A percentile compares a stretch with the other conserved stretches of the same genome.
phyloP scores from a whole-genome alignment of 345 rosid genomes.

The Clarkia xantiana region DNA sequence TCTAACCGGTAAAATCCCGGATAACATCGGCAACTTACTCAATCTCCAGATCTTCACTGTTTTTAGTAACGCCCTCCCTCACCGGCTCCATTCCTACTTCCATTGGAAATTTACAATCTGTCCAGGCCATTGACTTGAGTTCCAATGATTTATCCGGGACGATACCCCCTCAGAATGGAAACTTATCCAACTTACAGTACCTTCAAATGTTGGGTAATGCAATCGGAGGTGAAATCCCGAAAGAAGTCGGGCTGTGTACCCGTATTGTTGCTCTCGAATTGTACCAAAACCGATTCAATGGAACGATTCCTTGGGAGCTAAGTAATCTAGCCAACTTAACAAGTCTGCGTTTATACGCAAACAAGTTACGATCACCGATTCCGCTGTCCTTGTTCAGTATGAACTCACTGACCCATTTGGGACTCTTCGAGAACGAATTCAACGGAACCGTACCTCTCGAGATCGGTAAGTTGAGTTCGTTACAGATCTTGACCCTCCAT shows the following conservation, averaged over 20 bases:
- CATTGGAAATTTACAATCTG: constrained; percentile 30
- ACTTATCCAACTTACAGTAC: constrained; percentile 34
- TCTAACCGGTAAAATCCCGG: constrained; percentile 46
- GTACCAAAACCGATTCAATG: constrained; percentile 35
- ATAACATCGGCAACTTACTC: constrained; percentile 42
- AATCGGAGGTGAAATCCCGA: constrained; percentile 48
- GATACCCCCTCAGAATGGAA: constrained; percentile 57
- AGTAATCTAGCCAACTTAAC: constrained; percentile 42
- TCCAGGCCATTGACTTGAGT: constrained; percentile 43
- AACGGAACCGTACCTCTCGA: constrained; percentile 39
- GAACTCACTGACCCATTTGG: constrained; percentile 39
- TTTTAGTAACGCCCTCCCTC: constrained; percentile 30
- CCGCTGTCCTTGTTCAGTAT: constrained; percentile 46
- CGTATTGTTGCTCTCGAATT: constrained; percentile 41
- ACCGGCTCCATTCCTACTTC: constrained; percentile 54
- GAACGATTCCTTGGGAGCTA: constrained; percentile 52
- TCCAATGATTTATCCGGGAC: constrained; percentile 42
- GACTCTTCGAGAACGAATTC: constrained; percentile 50
- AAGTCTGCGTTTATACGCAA: constrained; percentile 29
- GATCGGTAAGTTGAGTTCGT: constrained; percentile 41
- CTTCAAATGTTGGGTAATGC: constrained; percentile 31
- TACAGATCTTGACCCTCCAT: constrained; percentile 48
- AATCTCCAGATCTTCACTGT: constrained; percentile 38
- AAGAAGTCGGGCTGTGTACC: constrained; percentile 43
- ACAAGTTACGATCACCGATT: constrained; percentile 51